These are phyloP conservation scores for Rosa persica DNA, from an alignment of 306 rosid genomes.

Conservation along the genomic window DNA sequence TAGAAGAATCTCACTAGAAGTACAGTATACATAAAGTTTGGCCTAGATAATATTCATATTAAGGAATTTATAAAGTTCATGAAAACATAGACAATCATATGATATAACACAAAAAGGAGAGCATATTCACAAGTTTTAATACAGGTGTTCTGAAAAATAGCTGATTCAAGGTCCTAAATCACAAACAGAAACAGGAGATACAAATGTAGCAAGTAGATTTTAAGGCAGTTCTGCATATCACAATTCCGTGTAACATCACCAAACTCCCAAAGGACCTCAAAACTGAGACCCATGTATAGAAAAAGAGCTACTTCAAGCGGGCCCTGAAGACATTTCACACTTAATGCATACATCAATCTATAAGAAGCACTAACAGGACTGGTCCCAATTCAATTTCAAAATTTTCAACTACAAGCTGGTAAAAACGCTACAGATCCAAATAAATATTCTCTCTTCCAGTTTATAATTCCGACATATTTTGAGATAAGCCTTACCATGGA, in stretches of 20 bases:
- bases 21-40: background rate
- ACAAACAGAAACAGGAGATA: background rate
- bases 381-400: background rate
- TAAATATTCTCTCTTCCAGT: background rate
- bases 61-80: conserved; percentile 5
- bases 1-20: background rate
- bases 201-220: background rate
- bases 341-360: background rate
- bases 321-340: background rate
- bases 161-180: conserved; percentile 5
- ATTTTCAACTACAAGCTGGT: background rate
- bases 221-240: background rate
- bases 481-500: conserved; percentile 10
- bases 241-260: background rate
- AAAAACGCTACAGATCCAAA: background rate
- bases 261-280: conserved; percentile 8
- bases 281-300: background rate
- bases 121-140: background rate
- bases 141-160: background rate
- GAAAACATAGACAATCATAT: background rate
- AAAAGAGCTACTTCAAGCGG: background rate
- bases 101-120: background rate
- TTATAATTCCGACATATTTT: background rate
- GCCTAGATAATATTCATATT: background rate
- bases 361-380: background rate